These are phyloP conservation scores for Hyphodiscus sp. DNA, from an alignment of 2,329 filamentous ascomycete genomes.

Conservation along the genomic window DNA sequence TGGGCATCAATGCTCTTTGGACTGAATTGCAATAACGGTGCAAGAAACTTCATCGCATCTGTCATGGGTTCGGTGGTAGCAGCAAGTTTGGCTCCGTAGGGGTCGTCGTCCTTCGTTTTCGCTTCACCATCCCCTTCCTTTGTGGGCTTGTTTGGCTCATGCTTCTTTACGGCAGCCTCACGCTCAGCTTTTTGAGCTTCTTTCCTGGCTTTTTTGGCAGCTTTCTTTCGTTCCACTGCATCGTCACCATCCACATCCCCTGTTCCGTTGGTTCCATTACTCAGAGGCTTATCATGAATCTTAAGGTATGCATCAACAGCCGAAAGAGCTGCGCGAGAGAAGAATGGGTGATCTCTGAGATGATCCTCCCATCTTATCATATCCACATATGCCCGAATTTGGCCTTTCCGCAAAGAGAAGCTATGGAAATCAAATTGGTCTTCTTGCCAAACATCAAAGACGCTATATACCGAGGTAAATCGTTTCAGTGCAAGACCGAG, in stretches of 20 bases:
- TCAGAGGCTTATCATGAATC: constrained; percentile 68
- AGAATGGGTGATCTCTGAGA: constrained; percentile 89
- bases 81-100: constrained; percentile 71
- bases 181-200: constrained; percentile 69
- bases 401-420: constrained; percentile 94
- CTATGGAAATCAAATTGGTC: constrained; percentile 99
- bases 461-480: constrained; percentile 79
- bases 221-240: constrained; percentile 72
- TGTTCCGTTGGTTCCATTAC: constrained; percentile 55
- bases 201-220: constrained; percentile 82
- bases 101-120: constrained; percentile 89
- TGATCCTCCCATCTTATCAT: constrained; percentile 96
- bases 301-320: constrained; percentile 76
- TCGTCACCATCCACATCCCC: constrained; percentile 44
- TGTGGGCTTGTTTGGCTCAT: constrained; percentile 71
- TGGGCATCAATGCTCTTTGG: constrained; percentile 78
- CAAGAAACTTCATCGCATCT: constrained; percentile 82
- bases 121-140: constrained; percentile 54
- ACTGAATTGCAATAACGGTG: constrained; percentile 73
- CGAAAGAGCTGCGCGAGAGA: constrained; percentile 72
- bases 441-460: constrained; percentile 97
- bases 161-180: constrained; percentile 74
- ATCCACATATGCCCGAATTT: constrained; percentile 89
- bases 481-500: constrained; percentile 84
- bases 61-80: constrained; percentile 76